These are phyloP conservation scores for Trichosporon sp. DNA, from an alignment of 1,284 basidiomycete species.

Conservation along the genomic window DNA sequence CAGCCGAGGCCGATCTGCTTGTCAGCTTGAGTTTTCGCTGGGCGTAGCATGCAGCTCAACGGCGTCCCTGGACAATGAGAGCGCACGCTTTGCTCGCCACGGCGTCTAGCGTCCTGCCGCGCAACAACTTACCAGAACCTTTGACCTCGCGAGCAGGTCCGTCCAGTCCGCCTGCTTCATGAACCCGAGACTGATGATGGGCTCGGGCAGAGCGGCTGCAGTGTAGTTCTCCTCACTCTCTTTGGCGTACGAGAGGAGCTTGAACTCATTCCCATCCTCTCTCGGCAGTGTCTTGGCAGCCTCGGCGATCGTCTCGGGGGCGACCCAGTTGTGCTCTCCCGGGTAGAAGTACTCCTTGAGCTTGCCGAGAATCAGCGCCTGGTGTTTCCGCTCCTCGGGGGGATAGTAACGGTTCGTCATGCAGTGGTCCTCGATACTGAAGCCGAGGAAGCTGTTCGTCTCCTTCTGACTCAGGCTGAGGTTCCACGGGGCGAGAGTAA, in stretches of 20 bases:
- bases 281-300: background rate
- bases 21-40: background rate
- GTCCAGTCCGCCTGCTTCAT: constrained; percentile 4
- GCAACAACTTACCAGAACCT: constrained; percentile 7
- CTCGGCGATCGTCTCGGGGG: background rate
- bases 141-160: constrained; percentile 3
- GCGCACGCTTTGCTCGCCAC: too few relatives aligned
- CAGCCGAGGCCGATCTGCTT: background rate
- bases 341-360: constrained; percentile 29
- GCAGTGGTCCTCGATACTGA: constrained; percentile 44
- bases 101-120: too few relatives aligned
- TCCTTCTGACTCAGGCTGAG: background rate
- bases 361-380: constrained; percentile 44
- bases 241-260: background rate
- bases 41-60: too few relatives aligned
- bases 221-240: background rate
- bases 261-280: background rate
- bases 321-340: background rate
- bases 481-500: constrained; percentile 29
- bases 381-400: constrained; percentile 25
- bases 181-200: constrained; percentile 5
- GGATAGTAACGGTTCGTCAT: background rate
- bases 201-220: background rate
- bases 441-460: constrained; percentile 23
- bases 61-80: too few relatives aligned